Percentiles rank a stretch among this genome's conserved stretches.
Conservation (phyloP, 108 stramenopile genomes). For the Stephanodiscus minutulus region DNA sequence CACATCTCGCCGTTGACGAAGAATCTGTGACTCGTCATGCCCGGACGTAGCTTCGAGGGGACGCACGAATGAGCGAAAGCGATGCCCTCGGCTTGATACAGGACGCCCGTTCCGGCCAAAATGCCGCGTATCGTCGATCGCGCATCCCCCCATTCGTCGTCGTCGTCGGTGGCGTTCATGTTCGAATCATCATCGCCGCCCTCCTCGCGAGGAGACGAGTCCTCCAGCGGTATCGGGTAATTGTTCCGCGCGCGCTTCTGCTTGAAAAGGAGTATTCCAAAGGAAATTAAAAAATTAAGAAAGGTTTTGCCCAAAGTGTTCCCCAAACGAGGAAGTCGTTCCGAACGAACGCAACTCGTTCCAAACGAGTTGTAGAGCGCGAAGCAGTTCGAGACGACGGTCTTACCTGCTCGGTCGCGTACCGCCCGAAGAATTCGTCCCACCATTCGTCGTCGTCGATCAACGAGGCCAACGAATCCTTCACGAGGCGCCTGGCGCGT, state of each 20-base stretch:
- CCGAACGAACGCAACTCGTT: too few relatives aligned
- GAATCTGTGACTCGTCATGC: conserved; percentile 33
- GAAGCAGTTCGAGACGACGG: too few relatives aligned
- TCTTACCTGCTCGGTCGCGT: conserved; percentile 72
- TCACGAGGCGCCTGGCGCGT: conserved; percentile 59
- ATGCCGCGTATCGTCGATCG: conserved; percentile 41
- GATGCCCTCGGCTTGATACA: conserved; percentile 79
- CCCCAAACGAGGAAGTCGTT: too few relatives aligned
- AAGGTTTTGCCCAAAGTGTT: too few relatives aligned
- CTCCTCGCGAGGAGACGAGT: background rate
- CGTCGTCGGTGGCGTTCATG: conserved; percentile 11
- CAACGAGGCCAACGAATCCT: conserved; percentile 54
- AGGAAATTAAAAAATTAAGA: too few relatives aligned
- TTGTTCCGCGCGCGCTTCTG: conserved; percentile 56
- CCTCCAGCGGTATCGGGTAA: conserved; percentile 57
- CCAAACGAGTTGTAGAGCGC: too few relatives aligned
- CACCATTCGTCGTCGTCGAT: conserved; percentile 61
- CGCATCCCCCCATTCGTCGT: conserved; percentile 49
- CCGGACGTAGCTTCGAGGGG: conserved; percentile 8
- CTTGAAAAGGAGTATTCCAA: too few relatives aligned
- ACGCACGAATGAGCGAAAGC: conserved; percentile 67
- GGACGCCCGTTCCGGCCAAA: conserved; percentile 34
- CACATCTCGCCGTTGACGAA: conserved; percentile 62
- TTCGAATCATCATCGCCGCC: conserved; percentile 14
- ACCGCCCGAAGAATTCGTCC: conserved; percentile 74